Percentiles rank a stretch among this genome's conserved stretches.
These are phyloP conservation scores for Harringtonia aguacate DNA, from an alignment of 2,329 filamentous ascomycete species.

Conservation along the genomic window DNA sequence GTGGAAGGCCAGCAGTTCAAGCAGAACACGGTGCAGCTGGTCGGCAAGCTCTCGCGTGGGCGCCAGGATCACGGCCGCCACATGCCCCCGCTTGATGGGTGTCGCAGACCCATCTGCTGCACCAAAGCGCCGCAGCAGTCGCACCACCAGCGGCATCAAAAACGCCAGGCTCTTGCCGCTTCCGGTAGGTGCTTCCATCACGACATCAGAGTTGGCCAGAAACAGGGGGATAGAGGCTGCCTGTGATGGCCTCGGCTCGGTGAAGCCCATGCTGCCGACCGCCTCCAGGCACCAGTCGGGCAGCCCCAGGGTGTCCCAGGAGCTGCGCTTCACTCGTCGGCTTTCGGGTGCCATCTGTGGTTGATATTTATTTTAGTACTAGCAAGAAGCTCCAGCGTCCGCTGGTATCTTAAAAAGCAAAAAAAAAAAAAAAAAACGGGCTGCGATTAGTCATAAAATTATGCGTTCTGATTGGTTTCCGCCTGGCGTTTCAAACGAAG, in stretches of 20 bases:
- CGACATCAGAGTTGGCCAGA: constrained; percentile 81
- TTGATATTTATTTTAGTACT: too few species aligned
- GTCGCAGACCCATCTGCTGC: constrained; percentile 25
- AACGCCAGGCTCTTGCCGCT: constrained; percentile 87
- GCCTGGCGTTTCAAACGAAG: too few species aligned
- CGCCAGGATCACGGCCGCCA: constrained; percentile 84
- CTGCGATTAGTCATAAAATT: too few species aligned
- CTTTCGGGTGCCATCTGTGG: constrained; percentile 22
- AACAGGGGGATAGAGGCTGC: constrained; percentile 83
- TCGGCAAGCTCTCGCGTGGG: constrained; percentile 86
- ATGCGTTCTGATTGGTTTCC: too few species aligned
- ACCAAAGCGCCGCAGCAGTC: constrained; percentile 53
- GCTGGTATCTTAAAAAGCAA: too few species aligned
- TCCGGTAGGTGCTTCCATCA: constrained; percentile 67
- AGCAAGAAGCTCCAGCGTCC: too few species aligned
- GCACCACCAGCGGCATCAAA: constrained; percentile 68
- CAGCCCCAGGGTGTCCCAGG: constrained; percentile 61
- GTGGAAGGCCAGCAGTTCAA: constrained; percentile 74
- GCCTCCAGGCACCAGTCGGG: constrained; percentile 79
- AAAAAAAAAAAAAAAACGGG: too few species aligned
- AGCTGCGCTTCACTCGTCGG: constrained; percentile 29
- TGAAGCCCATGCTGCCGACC: constrained; percentile 73
- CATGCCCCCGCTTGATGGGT: constrained; percentile 78
- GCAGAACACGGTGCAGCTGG: constrained; percentile 77
- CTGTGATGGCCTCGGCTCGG: constrained; percentile 69